A percentile compares a stretch with the other conserved stretches of the same genome.
These are phyloP conservation scores for Lagerstroemia speciosa DNA, from an alignment of 345 rosid species.

Conservation along the genomic window DNA sequence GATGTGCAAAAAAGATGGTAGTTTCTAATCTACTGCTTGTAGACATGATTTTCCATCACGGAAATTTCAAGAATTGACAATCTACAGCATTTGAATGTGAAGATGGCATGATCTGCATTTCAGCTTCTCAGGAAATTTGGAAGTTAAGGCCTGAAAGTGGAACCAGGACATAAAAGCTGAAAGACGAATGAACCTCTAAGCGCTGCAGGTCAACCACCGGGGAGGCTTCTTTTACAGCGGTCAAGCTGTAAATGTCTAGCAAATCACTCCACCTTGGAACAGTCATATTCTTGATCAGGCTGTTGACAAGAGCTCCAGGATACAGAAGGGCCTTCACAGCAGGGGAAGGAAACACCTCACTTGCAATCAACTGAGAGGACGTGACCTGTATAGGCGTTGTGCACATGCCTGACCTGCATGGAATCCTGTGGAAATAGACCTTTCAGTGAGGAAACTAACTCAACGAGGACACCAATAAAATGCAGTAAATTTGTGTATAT, in stretches of 20 bases:
- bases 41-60: neutral
- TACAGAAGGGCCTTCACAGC: slow-evolving; percentile 66
- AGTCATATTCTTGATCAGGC: slow-evolving; percentile 45
- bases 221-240: slow-evolving; percentile 58
- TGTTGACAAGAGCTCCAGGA: slow-evolving; percentile 70
- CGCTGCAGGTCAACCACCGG: slow-evolving; percentile 80
- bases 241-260: slow-evolving; percentile 58
- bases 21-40: neutral
- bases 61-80: neutral
- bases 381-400: slow-evolving; percentile 79
- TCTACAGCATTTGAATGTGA: neutral
- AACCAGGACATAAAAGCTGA: neutral
- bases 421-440: slow-evolving; percentile 35
- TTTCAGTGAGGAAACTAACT: neutral
- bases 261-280: slow-evolving; percentile 71
- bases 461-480: neutral
- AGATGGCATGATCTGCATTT: neutral
- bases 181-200: slow-evolving; percentile 51
- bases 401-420: slow-evolving; percentile 94
- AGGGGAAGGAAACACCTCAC: slow-evolving; percentile 85
- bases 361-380: slow-evolving; percentile 85
- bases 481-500: slow-evolving; percentile 1
- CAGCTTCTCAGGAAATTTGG: neutral
- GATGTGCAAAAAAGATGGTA: neutral
- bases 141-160: neutral